Evolutionary conservation across 257 asterid species (phyloP), one percentile per base, ranked within the genome.

Genomic region (Craterostigma plantagineum): DNA sequence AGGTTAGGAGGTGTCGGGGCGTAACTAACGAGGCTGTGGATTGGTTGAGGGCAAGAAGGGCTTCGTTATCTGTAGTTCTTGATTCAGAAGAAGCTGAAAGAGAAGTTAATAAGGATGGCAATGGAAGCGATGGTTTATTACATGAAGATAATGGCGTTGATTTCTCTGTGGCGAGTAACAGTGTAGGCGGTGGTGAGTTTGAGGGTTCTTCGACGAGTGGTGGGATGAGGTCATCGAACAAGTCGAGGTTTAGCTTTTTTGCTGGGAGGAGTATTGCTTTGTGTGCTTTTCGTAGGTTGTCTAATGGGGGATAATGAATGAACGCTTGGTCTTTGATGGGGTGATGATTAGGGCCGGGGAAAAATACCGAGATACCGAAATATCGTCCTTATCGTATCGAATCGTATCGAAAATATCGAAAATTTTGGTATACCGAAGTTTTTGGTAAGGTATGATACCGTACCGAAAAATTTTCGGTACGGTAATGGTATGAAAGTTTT

Each of bases 211-310:
- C 68, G 1, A 33, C 56, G 11, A 62, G 63, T 10, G 43, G 40
- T 38, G 57, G 56, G 34, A 45, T 37, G 12, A 45, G 52, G 17
- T 4, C 62, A 1, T 44, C 57, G 1, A 44, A 18, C 36, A 63
- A 45, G 49, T 49, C 58, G 1, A 53, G 58, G 45, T 53, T 58
- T 42, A 45, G 52, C 54, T 38, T 38, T 14, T 50, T 58, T 8
- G 51, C 47, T 18, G 47, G 23, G 4, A 43, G 30, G 15, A 14
- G 3, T 43, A 3, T 14, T 6, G 30, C 56, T 16, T 51, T 58
- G 16, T 50, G 58, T 55, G 67, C 65, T 38, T 58, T 63, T 12
- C 57, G 35, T 51, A 58, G 55, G 51, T 41, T 53, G n/a, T n/a
- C n/a, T n/a, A n/a, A n/a, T n/a, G n/a, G n/a, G n/a, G n/a, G n/a